These are phyloP conservation scores for Penicillium flavigenum DNA, from an alignment of 495 filamentous ascomycete genomes.

Conservation along the genomic window DNA sequence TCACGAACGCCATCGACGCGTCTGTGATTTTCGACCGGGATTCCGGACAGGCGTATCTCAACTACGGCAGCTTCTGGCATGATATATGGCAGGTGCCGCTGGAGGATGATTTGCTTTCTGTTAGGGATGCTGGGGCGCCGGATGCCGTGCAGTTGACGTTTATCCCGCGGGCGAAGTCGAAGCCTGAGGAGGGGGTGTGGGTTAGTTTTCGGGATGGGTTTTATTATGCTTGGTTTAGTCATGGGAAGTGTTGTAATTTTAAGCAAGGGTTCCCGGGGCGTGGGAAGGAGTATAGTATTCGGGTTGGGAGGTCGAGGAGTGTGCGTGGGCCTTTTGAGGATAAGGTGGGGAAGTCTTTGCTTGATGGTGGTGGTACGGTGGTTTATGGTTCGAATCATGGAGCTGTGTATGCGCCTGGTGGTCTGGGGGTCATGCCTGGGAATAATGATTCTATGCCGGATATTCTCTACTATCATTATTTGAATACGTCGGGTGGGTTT, in stretches of 20 bases:
- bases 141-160: conserved; percentile 51
- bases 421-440: conserved; percentile 38
- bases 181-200: conserved; percentile 61
- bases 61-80: conserved; percentile 73
- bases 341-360: conserved; percentile 27
- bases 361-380: conserved; percentile 43
- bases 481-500: conserved; percentile 47
- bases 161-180: conserved; percentile 26
- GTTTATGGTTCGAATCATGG: conserved; percentile 50
- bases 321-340: conserved; percentile 47
- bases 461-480: conserved; percentile 52
- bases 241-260: conserved; percentile 66
- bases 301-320: conserved; percentile 39
- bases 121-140: conserved; percentile 36
- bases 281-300: conserved; percentile 62
- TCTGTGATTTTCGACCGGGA: conserved; percentile 54
- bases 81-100: conserved; percentile 66
- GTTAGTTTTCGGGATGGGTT: conserved; percentile 57
- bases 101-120: conserved; percentile 42
- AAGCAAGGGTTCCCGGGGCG: conserved; percentile 45
- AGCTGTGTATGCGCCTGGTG: conserved; percentile 48
- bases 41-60: conserved; percentile 54
- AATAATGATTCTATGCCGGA: conserved; percentile 31
- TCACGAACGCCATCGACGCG: conserved; percentile 72
- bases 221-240: conserved; percentile 71